Evolutionary conservation across 345 rosid species (phyloP).

Genomic region (Raphanus sativus): DNA sequence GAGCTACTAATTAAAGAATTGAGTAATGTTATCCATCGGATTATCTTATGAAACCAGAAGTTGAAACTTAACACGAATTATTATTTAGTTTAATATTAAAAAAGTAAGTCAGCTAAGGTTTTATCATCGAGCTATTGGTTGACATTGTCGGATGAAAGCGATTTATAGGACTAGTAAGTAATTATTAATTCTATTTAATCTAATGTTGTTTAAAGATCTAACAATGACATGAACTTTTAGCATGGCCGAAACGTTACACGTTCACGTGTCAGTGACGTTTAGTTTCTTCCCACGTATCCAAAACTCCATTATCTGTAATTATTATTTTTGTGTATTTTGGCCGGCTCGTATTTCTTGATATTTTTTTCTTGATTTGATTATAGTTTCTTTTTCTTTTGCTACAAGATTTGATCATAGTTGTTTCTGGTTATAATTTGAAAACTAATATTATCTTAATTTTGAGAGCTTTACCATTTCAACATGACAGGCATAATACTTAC

Average conservation of each 20-base stretch:
- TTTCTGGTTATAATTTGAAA: not conserved
- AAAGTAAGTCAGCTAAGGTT: not conserved
- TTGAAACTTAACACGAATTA: not conserved
- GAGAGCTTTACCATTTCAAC: slow-evolving; percentile 22
- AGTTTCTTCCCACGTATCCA: not conserved
- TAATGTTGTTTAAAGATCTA: not conserved
- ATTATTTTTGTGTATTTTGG: not conserved
- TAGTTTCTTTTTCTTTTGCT: not conserved
- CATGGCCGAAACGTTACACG: slow-evolving; percentile 17
- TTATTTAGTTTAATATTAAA: not conserved
- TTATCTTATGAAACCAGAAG: not conserved
- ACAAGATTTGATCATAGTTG: not conserved
- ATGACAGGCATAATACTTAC: slow-evolving; percentile 6
- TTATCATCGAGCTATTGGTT: slow-evolving; percentile 14
- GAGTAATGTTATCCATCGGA: not conserved
- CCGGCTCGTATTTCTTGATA: slow-evolving; percentile 2
- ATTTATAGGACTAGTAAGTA: slow-evolving; percentile 7
- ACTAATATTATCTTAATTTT: not conserved
- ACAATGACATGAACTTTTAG: slow-evolving; percentile 2
- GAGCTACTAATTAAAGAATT: not conserved
- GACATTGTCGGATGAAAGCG: slow-evolving; percentile 22
- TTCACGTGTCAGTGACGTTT: not conserved
- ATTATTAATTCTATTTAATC: not conserved
- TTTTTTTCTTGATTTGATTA: not conserved
- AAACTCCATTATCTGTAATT: not conserved